Evolutionary conservation across 1,139 yeast species (phyloP).

Genomic region (Debaryomycetaceae sp.): DNA sequence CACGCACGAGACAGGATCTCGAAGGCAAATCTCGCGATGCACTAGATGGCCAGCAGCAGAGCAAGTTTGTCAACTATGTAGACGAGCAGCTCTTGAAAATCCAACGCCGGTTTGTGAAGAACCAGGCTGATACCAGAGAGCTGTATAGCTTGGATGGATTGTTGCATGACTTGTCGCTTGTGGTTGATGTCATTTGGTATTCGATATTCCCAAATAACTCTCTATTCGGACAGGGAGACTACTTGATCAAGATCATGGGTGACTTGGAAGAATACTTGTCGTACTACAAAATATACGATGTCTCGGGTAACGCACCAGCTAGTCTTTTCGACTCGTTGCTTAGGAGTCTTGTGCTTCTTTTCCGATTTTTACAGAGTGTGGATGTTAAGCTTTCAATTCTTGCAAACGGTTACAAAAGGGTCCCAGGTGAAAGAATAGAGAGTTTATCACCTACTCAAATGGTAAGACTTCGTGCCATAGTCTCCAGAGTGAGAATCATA

Average conservation of each 20-base stretch:
- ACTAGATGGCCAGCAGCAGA: constrained; percentile 44
- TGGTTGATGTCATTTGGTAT: constrained; percentile 58
- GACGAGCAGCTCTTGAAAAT: constrained; percentile 57
- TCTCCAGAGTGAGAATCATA: constrained; percentile 40
- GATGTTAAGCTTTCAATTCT: constrained; percentile 41
- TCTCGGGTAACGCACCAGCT: constrained; percentile 12
- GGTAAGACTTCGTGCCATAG: constrained; percentile 45
- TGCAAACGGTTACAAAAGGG: constrained; percentile 33
- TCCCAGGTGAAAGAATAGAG: constrained; percentile 8
- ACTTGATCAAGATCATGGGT: constrained; percentile 58
- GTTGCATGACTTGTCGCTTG: constrained; percentile 39
- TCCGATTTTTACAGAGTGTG: constrained; percentile 37
- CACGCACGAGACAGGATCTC: constrained; percentile 3
- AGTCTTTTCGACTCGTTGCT: constrained; percentile 2
- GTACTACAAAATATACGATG: constrained; percentile 33
- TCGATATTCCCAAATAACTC: constrained; percentile 30
- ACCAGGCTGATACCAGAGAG: constrained; percentile 37
- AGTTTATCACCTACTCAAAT: constrained; percentile 40
- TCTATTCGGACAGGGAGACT: constrained; percentile 57
- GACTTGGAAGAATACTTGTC: constrained; percentile 61
- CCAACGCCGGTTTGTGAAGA: constrained; percentile 64
- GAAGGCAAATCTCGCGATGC: constrained; percentile 9
- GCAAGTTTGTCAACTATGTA: constrained; percentile 55
- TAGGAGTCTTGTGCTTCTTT: constrained; percentile 21
- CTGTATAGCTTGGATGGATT: constrained; percentile 38